Base-by-base conservation (phyloP, 2,329 filamentous ascomycete species). In the Fusarium torulosum region DNA sequence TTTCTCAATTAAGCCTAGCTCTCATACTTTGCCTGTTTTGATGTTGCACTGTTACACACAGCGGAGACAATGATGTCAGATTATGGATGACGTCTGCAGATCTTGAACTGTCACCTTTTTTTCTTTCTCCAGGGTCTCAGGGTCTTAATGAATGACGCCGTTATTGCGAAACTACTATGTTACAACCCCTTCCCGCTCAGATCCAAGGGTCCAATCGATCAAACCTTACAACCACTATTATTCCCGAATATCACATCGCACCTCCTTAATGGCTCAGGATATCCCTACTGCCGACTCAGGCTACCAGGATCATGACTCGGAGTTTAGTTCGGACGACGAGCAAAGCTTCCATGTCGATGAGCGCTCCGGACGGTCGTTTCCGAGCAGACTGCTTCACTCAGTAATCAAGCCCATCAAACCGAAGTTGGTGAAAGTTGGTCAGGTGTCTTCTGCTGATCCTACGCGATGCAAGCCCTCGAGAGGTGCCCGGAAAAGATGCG, bases 361-460 rank as follows among this genome's bases (percentile, higher is more conserved):
- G 0, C 65, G 70, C 0, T 43, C 25, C 2, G 65, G 69, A 0
- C 17, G 52, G 7, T 67, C 67, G 13, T 43, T 56, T 19, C 41
- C 61, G 1, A 72, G 55, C 0, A 55, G 59, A 6, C 1, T 70
- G 1, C 41, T 73, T 5, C 67, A 73, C 0, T 13, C 42, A 1
- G 7, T 66, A 4, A 54, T 73, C 3, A 65, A 59, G 3, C 71
- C 71, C 2, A 37, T 69, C 0, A 69, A 59, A 2, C 71, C 71
- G 2, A 45, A 40, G 0, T 1, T 72, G 11, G 59, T 67, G 8
- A 37, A 71, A 3, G n/a, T 43, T 2, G 47, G 63, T 0, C 59
- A 62, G 15, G 42, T 53, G 1, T 44, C 51, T 2, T 56, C 69
- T 4, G 9, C 44, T 20, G 61, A 62, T 11, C 67, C 68, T 1